Evolutionary conservation across 805 yeast species (phyloP), one percentile per base, ranked within the genome.

Genomic region (Ogataea chonburiensis): DNA sequence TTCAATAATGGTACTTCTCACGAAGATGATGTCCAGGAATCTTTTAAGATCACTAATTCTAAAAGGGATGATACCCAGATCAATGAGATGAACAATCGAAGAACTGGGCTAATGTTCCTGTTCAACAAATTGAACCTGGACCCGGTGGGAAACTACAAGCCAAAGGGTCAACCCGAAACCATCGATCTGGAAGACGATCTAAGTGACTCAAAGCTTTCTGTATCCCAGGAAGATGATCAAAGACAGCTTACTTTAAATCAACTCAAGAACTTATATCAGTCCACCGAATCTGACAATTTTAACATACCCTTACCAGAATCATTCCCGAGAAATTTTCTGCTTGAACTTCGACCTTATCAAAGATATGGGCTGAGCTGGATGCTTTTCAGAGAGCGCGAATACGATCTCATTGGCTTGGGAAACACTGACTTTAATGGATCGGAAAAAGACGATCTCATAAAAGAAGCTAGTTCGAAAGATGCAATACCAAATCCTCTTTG

Each of bases 291-390:
- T 2, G 43, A 46, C 10, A 31, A 29, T 14, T 18, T 50, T 6
- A 78, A 75, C n/a, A 71, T 73, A 8, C 65, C 70, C 17, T 63
- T 82, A 4, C 89, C 89, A 2, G 81, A 76, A 42, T 73, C 83
- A 0, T 79, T 79, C 2, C 78, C 75, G 0, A 50, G 52, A 1
- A 71, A 73, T 37, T 83, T 88, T 50, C 67, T 67, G 7, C 49
- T 89, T 32, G 63, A 64, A 1, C 61, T 91, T 32, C 66, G 95
- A 38, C 73, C 78, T 1, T 91, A 91, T 56, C 98, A 91, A 59
- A 79, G 75, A 43, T 86, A 81, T 50, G 96, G 95, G 0, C 61
- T 87, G 19, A 77, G 89, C 1, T 88, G 96, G 96, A 81, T 88
- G 91, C 61, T 87, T n/a, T 71, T 78, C 20, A 67, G 91, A 38